These are phyloP conservation scores for Theileria luwenshuni DNA, from an alignment of 169 alveolate species.

Conservation along the genomic window DNA sequence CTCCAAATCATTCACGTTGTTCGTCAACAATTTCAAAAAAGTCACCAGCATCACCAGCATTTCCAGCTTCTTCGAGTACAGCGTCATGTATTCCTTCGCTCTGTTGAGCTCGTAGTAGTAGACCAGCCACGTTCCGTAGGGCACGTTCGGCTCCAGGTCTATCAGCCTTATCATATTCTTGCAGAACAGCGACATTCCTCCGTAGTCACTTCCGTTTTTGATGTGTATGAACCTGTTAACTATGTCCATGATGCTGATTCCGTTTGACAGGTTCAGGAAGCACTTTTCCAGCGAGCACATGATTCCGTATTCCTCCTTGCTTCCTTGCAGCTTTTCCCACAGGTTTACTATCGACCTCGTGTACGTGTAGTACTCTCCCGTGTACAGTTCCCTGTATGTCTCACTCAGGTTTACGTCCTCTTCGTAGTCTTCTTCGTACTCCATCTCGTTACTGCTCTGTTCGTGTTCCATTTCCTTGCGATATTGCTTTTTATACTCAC, in stretches of 20 bases:
- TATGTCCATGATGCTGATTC: constrained; percentile 48
- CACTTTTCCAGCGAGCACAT: constrained; percentile 48
- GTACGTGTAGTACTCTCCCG: background rate
- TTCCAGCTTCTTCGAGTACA: constrained; percentile 31
- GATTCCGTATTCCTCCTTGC: constrained; percentile 13
- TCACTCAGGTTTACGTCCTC: constrained; percentile 10
- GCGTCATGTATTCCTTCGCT: constrained; percentile 46
- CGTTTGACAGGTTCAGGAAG: constrained; percentile 36
- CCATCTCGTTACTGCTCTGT: background rate
- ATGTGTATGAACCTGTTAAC: constrained; percentile 26
- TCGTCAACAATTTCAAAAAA: constrained; percentile 21
- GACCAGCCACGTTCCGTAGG: constrained; percentile 89
- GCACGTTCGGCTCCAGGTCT: constrained; percentile 85
- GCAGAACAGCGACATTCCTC: constrained; percentile 47
- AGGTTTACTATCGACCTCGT: constrained; percentile 7
- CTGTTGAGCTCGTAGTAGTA: constrained; percentile 84
- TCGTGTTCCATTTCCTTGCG: background rate
- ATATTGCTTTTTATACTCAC: too few relatives aligned
- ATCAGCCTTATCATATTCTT: constrained; percentile 51
- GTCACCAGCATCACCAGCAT: constrained; percentile 44
- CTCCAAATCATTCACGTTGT: background rate
- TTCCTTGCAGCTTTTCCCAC: constrained; percentile 20
- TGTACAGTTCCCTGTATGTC: constrained; percentile 18
- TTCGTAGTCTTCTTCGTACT: background rate
- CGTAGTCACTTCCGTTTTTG: constrained; percentile 31